Base-by-base conservation (phyloP, 768 basidiomycete species). In the Kwoniella sp. region DNA sequence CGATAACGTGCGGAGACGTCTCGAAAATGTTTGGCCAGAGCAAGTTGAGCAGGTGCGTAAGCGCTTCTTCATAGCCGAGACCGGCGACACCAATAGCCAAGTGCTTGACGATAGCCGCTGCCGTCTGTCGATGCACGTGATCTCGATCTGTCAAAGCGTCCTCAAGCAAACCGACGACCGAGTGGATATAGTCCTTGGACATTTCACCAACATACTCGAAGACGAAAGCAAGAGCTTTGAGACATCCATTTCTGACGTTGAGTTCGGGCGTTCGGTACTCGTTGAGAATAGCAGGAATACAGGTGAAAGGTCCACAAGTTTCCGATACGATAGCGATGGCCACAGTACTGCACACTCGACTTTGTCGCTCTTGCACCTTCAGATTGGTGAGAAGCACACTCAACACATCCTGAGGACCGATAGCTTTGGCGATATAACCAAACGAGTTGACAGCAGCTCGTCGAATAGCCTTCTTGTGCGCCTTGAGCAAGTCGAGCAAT, bases 11-110 rank as follows among this genome's bases (percentile, higher is more conserved):
- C 5, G 96, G 96, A 15, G 90, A 92, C 1, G 94, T 95, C 83
- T 97, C 95, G 80, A 97, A 98, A 80, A 93, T 94, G 78, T 98
- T 98, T 1, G 96, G 96, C 94, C 94, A 98, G 15, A 98, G 90
- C 26, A 99, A 86, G 79, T 99, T 99, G 88, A 98, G 91, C 53
- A 98, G 82, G 76, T 99, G 96, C 56, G 92, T 85, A 87, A 98
- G 91, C 13, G 95, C 95, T 81, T 99, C 96, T 81, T 99, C 96
- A 72, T 92, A 94, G 0, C 96, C 95, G 26, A 98, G 85, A 50
- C 96, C 96, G 0, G 96, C 94, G 6, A 96, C 93, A 47, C 96
- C 96, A 29, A 99, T 86, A 2, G 96, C 92, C 49, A 99, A 83
- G 78, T 99, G 96, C 83, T 98, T 98, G 74, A 99, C 95, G 70